Evolutionary conservation across 768 basidiomycete species (phyloP).

Genomic region (Termitomyces bulborhizus): DNA sequence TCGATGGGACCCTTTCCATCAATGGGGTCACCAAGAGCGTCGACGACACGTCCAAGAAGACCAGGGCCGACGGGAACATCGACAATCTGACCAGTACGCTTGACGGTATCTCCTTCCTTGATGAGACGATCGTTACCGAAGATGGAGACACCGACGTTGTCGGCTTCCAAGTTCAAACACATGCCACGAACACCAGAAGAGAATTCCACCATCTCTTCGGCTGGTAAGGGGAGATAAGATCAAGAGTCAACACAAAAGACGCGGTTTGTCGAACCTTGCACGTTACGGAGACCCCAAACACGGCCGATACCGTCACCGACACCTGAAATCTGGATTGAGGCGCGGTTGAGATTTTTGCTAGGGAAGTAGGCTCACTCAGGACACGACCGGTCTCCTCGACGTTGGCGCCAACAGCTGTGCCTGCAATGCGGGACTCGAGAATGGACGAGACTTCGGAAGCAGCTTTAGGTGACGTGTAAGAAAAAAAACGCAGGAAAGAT

Average conservation of each 20-base stretch:
- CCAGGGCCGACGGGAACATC: slow-evolving; percentile 98
- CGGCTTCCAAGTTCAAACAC: slow-evolving; percentile 99
- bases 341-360: background rate
- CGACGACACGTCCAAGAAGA: slow-evolving; percentile 98
- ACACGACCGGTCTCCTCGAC: slow-evolving; percentile 99
- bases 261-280: slow-evolving; percentile 61
- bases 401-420: slow-evolving; percentile 83
- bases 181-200: slow-evolving; percentile 99
- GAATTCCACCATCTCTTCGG: slow-evolving; percentile 99
- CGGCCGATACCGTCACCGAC: slow-evolving; percentile 99
- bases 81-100: slow-evolving; percentile 99
- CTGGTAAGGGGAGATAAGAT: slow-evolving; percentile 32
- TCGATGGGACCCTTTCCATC: slow-evolving; percentile 99
- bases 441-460: slow-evolving; percentile 99
- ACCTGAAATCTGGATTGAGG: slow-evolving; percentile 43
- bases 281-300: slow-evolving; percentile 98
- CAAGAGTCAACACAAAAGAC: background rate
- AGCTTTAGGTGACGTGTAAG: slow-evolving; percentile 52
- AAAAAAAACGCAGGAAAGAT: slow-evolving; percentile 12
- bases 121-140: slow-evolving; percentile 98
- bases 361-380: slow-evolving; percentile 61
- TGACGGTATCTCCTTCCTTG: slow-evolving; percentile 99
- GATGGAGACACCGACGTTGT: slow-evolving; percentile 99
- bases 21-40: slow-evolving; percentile 99
- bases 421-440: slow-evolving; percentile 97